Conservation (phyloP, 306 rosid genomes). For the Vigna hirtella region DNA sequence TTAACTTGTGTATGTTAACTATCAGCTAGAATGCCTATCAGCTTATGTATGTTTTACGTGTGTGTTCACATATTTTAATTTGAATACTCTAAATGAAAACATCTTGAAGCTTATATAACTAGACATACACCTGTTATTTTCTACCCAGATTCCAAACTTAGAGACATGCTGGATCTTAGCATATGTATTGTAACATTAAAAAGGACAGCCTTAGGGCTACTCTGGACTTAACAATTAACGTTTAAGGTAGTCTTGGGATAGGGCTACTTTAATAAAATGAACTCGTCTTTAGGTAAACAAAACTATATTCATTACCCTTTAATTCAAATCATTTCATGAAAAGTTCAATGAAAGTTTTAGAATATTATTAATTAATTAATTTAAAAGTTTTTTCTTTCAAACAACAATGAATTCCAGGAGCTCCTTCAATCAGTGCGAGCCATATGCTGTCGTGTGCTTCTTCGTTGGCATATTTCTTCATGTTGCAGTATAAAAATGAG, state of each 20-base stretch:
- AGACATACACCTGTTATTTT: too few relatives aligned
- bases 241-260: too few relatives aligned
- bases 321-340: background rate
- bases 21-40: too few relatives aligned
- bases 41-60: too few relatives aligned
- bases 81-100: background rate
- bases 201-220: background rate
- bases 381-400: background rate
- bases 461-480: background rate
- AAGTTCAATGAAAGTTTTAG: background rate
- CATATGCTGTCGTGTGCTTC: background rate
- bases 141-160: background rate
- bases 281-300: background rate
- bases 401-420: background rate
- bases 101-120: background rate
- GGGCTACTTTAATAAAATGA: background rate
- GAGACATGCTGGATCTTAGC: too few relatives aligned
- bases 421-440: background rate
- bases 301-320: background rate
- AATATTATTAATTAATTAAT: background rate
- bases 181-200: background rate
- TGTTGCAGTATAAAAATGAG: background rate
- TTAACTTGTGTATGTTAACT: too few relatives aligned
- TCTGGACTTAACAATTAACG: background rate
- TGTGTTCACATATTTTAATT: too few relatives aligned